Evolutionary conservation across 352 stramenopile species (phyloP).

Genomic region (Hyaloperonospora brassicae): DNA sequence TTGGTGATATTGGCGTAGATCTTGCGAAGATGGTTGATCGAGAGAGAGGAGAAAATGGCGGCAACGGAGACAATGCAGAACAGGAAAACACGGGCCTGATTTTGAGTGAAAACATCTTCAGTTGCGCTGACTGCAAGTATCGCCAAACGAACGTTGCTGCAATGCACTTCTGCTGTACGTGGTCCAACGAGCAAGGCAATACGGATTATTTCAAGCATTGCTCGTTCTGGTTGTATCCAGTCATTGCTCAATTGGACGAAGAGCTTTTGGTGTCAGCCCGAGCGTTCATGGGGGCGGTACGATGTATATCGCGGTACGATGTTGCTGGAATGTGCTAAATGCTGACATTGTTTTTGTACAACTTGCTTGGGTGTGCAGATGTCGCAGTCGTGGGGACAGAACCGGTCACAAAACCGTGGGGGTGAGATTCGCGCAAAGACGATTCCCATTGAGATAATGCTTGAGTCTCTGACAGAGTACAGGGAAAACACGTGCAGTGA

Average conservation of each 20-base stretch:
- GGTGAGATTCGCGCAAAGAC: slow-evolving; percentile 78
- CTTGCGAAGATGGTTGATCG: slow-evolving; percentile 36
- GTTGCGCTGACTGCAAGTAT: slow-evolving; percentile 79
- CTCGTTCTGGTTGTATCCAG: slow-evolving; percentile 79
- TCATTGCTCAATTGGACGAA: slow-evolving; percentile 83
- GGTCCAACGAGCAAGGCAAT: slow-evolving; percentile 83
- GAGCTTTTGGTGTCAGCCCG: slow-evolving; percentile 67
- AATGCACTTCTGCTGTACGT: slow-evolving; percentile 86
- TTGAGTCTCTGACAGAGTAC: slow-evolving; percentile 62
- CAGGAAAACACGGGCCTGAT: slow-evolving; percentile 42
- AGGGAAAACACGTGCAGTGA: slow-evolving; percentile 70
- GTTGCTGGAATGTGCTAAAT: neutral
- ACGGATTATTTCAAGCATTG: slow-evolving; percentile 88
- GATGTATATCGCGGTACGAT: slow-evolving; percentile 1
- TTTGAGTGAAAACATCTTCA: slow-evolving; percentile 63
- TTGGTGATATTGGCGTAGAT: slow-evolving; percentile 45
- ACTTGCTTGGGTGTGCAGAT: slow-evolving; percentile 31
- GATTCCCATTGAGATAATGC: slow-evolving; percentile 78
- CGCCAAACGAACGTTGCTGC: slow-evolving; percentile 65
- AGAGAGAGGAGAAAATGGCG: slow-evolving; percentile 11
- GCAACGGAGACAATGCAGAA: slow-evolving; percentile 16
- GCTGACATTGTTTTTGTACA: slow-evolving; percentile 8
- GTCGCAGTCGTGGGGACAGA: slow-evolving; percentile 54
- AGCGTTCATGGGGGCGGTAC: slow-evolving; percentile 68
- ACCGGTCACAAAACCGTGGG: slow-evolving; percentile 57